These are phyloP conservation scores for Pittosporum tobira DNA, from an alignment of 129 eudicot genomes.

Conservation along the genomic window DNA sequence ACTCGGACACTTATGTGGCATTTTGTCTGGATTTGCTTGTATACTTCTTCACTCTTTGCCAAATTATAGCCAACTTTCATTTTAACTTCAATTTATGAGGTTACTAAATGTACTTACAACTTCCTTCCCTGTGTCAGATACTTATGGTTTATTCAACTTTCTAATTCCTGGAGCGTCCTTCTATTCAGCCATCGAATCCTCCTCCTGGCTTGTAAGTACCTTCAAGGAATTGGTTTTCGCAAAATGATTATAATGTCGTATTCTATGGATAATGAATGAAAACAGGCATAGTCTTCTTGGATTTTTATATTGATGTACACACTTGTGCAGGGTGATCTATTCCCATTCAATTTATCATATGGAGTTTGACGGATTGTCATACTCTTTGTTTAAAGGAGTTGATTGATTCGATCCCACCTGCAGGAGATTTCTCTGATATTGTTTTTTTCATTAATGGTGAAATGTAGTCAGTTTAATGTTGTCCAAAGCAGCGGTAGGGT, in stretches of 20 bases:
- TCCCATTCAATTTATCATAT: not conserved
- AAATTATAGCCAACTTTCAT: not conserved
- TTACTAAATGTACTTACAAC: slow-evolving; percentile 2
- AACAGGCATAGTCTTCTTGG: not conserved
- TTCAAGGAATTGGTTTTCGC: not conserved
- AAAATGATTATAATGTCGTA: not conserved
- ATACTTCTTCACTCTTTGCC: slow-evolving; percentile 14
- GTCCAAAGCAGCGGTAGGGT: too few species aligned
- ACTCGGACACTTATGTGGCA: slow-evolving; percentile 95
- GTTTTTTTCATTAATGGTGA: too few species aligned
- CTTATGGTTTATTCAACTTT: slow-evolving; percentile 66
- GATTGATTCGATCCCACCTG: too few species aligned
- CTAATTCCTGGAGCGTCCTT: slow-evolving; percentile 79
- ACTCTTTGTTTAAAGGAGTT: too few species aligned
- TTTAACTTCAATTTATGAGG: not conserved
- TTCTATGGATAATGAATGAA: not conserved
- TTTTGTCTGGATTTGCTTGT: slow-evolving; percentile 98
- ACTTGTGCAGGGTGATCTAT: not conserved
- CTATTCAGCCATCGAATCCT: slow-evolving; percentile 73
- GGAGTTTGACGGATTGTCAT: not conserved
- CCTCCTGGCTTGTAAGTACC: slow-evolving; percentile 77
- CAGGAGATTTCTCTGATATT: too few species aligned
- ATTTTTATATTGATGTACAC: not conserved
- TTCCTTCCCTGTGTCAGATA: slow-evolving; percentile 42
- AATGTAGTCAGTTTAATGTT: too few species aligned